Evolutionary conservation across 2,329 filamentous ascomycete species (phyloP).

Genomic region (Botrytis byssoidea): DNA sequence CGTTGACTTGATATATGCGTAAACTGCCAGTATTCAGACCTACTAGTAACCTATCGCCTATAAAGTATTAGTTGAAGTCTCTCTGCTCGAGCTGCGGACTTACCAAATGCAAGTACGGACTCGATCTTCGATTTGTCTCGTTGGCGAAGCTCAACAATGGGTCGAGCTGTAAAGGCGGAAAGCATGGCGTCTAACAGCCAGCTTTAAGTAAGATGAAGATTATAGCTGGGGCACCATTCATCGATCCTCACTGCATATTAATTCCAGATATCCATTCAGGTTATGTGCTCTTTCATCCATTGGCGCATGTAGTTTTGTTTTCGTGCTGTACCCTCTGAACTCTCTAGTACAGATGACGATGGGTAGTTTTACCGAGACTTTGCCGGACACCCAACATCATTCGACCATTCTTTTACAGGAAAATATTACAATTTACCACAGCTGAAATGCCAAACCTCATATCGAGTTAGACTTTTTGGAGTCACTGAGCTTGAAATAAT

Average conservation of each 20-base stretch:
- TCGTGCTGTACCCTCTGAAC: conserved; percentile 14
- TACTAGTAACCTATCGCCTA: conserved; percentile 86
- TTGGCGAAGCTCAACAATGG: conserved; percentile 93
- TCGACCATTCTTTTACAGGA: neutral
- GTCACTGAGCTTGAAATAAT: too few species aligned
- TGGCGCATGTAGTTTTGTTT: conserved; percentile 28
- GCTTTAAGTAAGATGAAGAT: conserved; percentile 25
- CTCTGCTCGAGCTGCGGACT: conserved; percentile 24
- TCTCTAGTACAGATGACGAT: conserved; percentile 15
- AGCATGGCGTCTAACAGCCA: conserved; percentile 64
- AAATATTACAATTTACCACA: neutral
- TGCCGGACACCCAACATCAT: neutral
- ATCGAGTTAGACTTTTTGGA: neutral
- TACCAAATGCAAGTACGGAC: conserved; percentile 87
- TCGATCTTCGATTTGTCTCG: conserved; percentile 98
- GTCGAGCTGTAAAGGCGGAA: conserved; percentile 93
- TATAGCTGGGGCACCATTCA: conserved; percentile 3
- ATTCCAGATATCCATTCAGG: neutral
- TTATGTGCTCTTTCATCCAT: conserved; percentile 19
- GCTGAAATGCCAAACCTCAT: neutral
- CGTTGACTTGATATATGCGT: conserved; percentile 88
- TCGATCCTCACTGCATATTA: conserved; percentile 12
- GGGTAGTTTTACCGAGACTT: conserved; percentile 17
- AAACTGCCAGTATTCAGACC: conserved; percentile 87
- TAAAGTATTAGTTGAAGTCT: conserved; percentile 25